Percentiles rank a stretch among this genome's conserved stretches.
Evolutionary conservation across 352 stramenopile species (phyloP).

Genomic region (Blastocystis sp.): DNA sequence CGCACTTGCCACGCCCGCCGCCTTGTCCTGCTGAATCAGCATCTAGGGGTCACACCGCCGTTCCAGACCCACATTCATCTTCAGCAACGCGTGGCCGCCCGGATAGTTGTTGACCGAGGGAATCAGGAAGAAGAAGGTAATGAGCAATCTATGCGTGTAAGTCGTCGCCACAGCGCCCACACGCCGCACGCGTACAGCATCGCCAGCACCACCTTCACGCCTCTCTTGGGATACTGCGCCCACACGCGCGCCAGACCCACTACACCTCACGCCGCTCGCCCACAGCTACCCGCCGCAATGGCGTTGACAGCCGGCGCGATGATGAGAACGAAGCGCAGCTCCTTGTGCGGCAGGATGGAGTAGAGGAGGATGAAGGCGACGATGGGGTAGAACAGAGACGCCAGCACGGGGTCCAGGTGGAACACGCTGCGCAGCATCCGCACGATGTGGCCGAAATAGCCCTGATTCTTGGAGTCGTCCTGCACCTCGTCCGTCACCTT

Average conservation of each 20-base stretch:
- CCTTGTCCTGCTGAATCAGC: constrained; percentile 10
- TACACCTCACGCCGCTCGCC: background rate
- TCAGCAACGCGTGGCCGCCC: constrained; percentile 33
- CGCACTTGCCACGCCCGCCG: no score
- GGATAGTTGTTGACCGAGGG: constrained; percentile 59
- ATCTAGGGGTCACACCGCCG: background rate
- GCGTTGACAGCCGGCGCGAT: constrained; percentile 55
- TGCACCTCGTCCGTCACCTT: constrained; percentile 9
- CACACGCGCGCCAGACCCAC: constrained; percentile 57
- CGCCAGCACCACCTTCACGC: background rate
- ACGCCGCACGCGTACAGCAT: background rate
- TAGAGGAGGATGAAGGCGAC: constrained; percentile 87
- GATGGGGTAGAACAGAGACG: constrained; percentile 56
- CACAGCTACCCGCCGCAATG: constrained; percentile 47
- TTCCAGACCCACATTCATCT: constrained; percentile 17
- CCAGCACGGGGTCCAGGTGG: constrained; percentile 21
- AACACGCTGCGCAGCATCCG: constrained; percentile 12
- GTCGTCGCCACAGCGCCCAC: background rate
- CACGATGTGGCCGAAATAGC: background rate
- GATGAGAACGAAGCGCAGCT: constrained; percentile 77
- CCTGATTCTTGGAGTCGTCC: background rate
- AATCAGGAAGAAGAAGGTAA: constrained; percentile 33
- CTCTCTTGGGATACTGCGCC: background rate
- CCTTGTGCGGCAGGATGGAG: constrained; percentile 93
- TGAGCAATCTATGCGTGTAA: constrained; percentile 7